Conservation (phyloP, 2,329 filamentous ascomycete genomes). For the Aspergillus sp. region DNA sequence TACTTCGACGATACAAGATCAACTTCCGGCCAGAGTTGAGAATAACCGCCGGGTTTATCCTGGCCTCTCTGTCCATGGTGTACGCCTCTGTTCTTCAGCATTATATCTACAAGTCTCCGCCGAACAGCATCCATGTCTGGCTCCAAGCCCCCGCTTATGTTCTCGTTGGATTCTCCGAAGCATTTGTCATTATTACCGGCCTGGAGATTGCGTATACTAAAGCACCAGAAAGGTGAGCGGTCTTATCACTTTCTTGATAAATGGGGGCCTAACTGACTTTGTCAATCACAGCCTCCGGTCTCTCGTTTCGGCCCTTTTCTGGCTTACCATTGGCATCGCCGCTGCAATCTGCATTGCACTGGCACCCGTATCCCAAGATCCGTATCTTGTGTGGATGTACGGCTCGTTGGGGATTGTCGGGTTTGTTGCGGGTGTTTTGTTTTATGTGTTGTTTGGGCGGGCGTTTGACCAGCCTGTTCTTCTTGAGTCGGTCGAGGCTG, state of each 20-base stretch:
- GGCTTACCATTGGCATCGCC: conserved; percentile 16
- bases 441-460: conserved; percentile 12
- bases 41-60: conserved; percentile 62
- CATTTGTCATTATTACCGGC: conserved; percentile 38
- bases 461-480: neutral
- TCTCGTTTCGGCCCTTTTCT: conserved; percentile 17
- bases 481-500: conserved; percentile 1
- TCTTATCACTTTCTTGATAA: too few species aligned
- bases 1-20: conserved; percentile 43
- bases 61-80: conserved; percentile 55
- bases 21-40: conserved; percentile 51
- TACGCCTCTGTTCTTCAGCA: conserved; percentile 49
- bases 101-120: conserved; percentile 10
- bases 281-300: conserved; percentile 9
- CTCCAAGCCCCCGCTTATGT: conserved; percentile 26
- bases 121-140: conserved; percentile 24
- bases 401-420: conserved; percentile 15
- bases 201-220: conserved; percentile 14
- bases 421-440: conserved; percentile 12
- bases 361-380: conserved; percentile 17
- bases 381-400: conserved; percentile 20
- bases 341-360: conserved; percentile 20
- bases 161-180: conserved; percentile 43
- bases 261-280: too few species aligned
- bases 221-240: conserved; percentile 10